These are phyloP conservation scores for Zygosaccharomyces bailii DNA, from an alignment of 805 yeast species.

Conservation along the genomic window DNA sequence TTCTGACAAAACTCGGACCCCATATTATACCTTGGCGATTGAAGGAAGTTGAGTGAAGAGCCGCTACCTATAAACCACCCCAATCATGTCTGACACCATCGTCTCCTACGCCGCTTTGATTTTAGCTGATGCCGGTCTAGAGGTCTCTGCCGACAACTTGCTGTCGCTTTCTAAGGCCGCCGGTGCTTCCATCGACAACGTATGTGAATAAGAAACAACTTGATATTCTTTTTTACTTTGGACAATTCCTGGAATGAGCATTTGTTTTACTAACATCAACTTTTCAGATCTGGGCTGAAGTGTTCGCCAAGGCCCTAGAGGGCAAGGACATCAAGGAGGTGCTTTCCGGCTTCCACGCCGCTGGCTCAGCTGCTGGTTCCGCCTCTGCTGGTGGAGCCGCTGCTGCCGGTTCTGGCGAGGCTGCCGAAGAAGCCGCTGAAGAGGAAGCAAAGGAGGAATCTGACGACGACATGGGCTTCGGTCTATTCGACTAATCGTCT, in stretches of 20 bases:
- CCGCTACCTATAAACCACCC: conserved; percentile 2
- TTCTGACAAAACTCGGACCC: background rate
- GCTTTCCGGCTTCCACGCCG: conserved; percentile 53
- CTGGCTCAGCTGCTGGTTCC: conserved; percentile 45
- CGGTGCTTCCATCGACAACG: conserved; percentile 66
- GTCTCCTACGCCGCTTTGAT: conserved; percentile 98
- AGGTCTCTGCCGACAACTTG: conserved; percentile 81
- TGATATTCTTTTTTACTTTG: background rate
- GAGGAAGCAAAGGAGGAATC: conserved; percentile 66
- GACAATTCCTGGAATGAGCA: background rate
- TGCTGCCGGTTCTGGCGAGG: conserved; percentile 45
- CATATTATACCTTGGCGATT: background rate
- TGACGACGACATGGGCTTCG: conserved; percentile 90
- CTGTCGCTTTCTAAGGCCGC: conserved; percentile 71
- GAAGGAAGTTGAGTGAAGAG: background rate
- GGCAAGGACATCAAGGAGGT: conserved; percentile 74
- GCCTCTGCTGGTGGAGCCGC: conserved; percentile 45
- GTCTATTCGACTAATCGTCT: conserved; percentile 73
- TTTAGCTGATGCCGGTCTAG: conserved; percentile 96
- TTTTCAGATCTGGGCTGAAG: conserved; percentile 61
- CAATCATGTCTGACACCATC: conserved; percentile 84
- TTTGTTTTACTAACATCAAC: conserved; percentile 1
- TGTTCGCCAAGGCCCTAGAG: conserved; percentile 78
- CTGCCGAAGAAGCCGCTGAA: conserved; percentile 57
- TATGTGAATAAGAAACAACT: conserved; percentile 17